A percentile compares a stretch with the other conserved stretches of the same genome.
phyloP scores from a whole-genome alignment of 768 basidiomycete genomes.

The Crassisporium funariophilum region DNA sequence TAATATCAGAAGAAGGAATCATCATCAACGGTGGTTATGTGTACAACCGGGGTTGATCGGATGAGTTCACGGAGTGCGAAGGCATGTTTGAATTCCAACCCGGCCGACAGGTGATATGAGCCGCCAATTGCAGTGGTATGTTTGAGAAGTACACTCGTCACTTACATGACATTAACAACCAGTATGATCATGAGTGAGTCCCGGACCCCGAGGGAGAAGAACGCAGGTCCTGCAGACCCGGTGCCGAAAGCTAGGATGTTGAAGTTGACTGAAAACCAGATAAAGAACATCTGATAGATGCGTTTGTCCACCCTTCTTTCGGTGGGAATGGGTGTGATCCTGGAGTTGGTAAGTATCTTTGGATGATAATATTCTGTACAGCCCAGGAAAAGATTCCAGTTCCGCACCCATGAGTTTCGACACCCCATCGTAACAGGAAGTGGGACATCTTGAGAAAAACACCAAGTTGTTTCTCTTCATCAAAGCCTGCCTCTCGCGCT shows the following conservation, averaged over 20 bases:
- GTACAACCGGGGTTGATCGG: background rate
- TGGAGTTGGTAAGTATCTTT: too few species aligned
- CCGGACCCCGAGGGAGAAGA: slow-evolving; percentile 55
- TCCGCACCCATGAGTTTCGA: slow-evolving; percentile 21
- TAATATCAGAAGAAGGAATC: slow-evolving; percentile 4
- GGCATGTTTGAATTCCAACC: too few species aligned
- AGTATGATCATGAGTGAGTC: slow-evolving; percentile 53
- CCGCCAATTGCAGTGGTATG: background rate
- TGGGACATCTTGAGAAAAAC: slow-evolving; percentile 12
- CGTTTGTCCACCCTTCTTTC: slow-evolving; percentile 58
- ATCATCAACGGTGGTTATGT: slow-evolving; percentile 1
- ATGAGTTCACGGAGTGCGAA: background rate
- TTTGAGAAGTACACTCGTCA: slow-evolving; percentile 1
- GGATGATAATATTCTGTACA: slow-evolving; percentile 52
- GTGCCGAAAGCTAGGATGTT: slow-evolving; percentile 66
- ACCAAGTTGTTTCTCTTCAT: slow-evolving; percentile 8
- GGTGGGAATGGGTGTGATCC: slow-evolving; percentile 48
- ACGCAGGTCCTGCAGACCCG: slow-evolving; percentile 60
- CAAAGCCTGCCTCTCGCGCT: background rate
- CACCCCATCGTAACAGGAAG: slow-evolving; percentile 16
- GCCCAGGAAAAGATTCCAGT: too few species aligned
- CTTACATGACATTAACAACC: slow-evolving; percentile 44
- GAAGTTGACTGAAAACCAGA: slow-evolving; percentile 74
- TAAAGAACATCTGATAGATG: slow-evolving; percentile 66
- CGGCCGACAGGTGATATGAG: slow-evolving; percentile 1